A percentile compares a stretch with the other conserved stretches of the same genome.
These are phyloP conservation scores for Fraxinus velutina DNA, from an alignment of 305 asterid genomes.

Conservation along the genomic window DNA sequence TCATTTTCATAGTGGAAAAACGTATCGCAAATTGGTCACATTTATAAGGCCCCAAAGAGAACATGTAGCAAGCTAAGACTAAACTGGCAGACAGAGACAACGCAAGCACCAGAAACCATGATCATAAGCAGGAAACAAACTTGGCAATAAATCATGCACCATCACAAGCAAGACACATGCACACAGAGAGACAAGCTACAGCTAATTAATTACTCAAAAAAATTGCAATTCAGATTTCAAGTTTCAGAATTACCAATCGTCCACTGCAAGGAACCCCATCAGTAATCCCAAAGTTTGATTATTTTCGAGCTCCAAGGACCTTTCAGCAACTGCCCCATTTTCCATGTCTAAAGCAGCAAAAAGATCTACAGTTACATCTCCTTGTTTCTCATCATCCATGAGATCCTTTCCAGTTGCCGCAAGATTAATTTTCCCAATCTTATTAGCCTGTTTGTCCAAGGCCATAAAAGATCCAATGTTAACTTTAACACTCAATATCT, in stretches of 20 bases:
- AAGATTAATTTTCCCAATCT: slow-evolving; percentile 94
- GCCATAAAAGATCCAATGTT: slow-evolving; percentile 15
- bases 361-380: slow-evolving; percentile 93
- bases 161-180: slow-evolving; percentile 14
- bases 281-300: slow-evolving; percentile 86
- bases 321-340: slow-evolving; percentile 64
- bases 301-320: slow-evolving; percentile 70
- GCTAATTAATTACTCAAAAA: background rate
- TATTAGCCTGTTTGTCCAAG: slow-evolving; percentile 67
- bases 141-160: slow-evolving; percentile 2
- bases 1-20: background rate
- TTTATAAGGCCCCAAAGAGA: background rate
- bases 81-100: background rate
- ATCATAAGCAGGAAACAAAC: background rate
- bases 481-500: background rate
- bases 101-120: background rate
- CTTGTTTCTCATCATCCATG: slow-evolving; percentile 97
- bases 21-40: background rate
- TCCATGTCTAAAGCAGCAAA: slow-evolving; percentile 85
- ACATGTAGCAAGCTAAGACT: background rate
- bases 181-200: background rate
- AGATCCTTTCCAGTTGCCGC: slow-evolving; percentile 99
- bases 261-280: slow-evolving; percentile 91
- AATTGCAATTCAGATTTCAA: slow-evolving; percentile 9
- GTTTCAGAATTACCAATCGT: slow-evolving; percentile 72